A percentile compares a stretch with the other conserved stretches of the same genome.
Evolutionary conservation across 768 basidiomycete genomes (phyloP).

Genomic region (Rossbeevera mucosa): DNA sequence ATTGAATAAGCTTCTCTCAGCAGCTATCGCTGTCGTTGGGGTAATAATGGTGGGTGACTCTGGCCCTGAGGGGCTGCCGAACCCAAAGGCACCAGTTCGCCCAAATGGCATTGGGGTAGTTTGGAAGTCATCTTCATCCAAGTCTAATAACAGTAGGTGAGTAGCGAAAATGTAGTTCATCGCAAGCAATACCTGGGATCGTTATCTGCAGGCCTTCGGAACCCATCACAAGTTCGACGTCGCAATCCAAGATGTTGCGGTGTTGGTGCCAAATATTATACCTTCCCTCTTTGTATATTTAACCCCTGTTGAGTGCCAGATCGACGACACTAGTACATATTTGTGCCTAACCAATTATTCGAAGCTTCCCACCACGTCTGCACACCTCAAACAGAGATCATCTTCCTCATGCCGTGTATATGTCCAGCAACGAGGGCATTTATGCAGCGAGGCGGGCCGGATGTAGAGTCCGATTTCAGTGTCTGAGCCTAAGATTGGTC

Average conservation of each 20-base stretch:
- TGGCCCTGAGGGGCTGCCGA: conserved; percentile 45
- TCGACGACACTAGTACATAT: background rate
- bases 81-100: conserved; percentile 49
- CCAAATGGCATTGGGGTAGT: conserved; percentile 68
- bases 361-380: conserved; percentile 16
- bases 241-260: background rate
- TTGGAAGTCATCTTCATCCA: conserved; percentile 69
- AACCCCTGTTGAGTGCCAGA: background rate
- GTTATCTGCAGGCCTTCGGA: conserved; percentile 45
- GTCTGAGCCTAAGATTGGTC: conserved; percentile 9
- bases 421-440: conserved; percentile 94
- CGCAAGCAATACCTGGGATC: conserved; percentile 38
- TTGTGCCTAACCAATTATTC: conserved; percentile 1
- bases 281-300: conserved; percentile 14
- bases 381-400: conserved; percentile 64
- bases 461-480: conserved; percentile 45
- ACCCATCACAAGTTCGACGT: conserved; percentile 25
- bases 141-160: conserved; percentile 43
- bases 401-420: conserved; percentile 51
- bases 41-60: conserved; percentile 66
- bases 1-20: conserved; percentile 57
- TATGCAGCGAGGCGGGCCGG: conserved; percentile 54
- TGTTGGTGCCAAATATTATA: background rate
- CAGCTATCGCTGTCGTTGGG: conserved; percentile 37
- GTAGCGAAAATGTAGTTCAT: background rate